Evolutionary conservation across 805 yeast species (phyloP).

Genomic region (Clavispora santaluciae): DNA sequence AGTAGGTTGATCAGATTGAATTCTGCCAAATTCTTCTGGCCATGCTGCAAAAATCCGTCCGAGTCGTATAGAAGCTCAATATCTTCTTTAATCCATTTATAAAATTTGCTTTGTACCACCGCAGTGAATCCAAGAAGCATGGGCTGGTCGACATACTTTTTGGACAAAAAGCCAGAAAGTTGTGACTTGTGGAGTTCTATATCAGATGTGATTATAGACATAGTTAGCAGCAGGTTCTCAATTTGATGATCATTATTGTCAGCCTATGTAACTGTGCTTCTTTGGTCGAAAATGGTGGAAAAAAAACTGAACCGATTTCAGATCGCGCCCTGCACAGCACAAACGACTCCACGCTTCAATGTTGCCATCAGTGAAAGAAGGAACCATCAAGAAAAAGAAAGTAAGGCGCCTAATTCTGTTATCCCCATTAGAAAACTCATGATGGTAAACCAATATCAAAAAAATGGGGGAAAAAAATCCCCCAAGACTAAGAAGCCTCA

Average conservation of each 20-base stretch:
- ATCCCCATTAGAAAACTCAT: too few relatives aligned
- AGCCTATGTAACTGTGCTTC: neutral
- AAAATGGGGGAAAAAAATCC: too few relatives aligned
- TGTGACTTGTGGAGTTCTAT: conserved; percentile 19
- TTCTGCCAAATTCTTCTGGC: conserved; percentile 17
- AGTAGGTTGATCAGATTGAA: conserved; percentile 33
- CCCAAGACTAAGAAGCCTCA: too few relatives aligned
- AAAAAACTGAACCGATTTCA: neutral
- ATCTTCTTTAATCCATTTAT: conserved; percentile 34
- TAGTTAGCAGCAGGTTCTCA: neutral
- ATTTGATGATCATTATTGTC: neutral
- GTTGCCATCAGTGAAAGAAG: neutral
- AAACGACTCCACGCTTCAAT: neutral
- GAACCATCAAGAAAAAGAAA: too few relatives aligned
- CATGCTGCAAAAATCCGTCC: neutral
- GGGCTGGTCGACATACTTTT: conserved; percentile 34
- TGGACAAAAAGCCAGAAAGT: conserved; percentile 21
- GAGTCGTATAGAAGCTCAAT: conserved; percentile 15
- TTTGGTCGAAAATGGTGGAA: neutral
- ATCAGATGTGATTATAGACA: conserved; percentile 9
- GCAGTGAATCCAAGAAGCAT: conserved; percentile 45
- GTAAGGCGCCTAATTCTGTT: too few relatives aligned
- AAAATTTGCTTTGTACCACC: conserved; percentile 45
- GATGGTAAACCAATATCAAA: too few relatives aligned
- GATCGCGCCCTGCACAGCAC: neutral